Percentiles rank a stretch among this genome's conserved stretches.
Conservation (phyloP, 305 asterid genomes). For the Fraxinus floribunda region DNA sequence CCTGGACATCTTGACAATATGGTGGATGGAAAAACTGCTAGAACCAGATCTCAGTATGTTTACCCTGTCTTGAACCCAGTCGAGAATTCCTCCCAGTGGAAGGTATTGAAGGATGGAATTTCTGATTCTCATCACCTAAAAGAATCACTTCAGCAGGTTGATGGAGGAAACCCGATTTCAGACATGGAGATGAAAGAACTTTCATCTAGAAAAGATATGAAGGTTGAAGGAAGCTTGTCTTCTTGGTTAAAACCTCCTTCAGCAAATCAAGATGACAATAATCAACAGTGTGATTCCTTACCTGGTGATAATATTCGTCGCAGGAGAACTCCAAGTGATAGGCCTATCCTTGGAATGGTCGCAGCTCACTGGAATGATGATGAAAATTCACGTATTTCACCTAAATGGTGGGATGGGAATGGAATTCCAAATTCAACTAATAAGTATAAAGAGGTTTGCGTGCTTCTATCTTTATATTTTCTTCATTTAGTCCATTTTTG, state of each 20-base stretch:
- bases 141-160: slow-evolving; percentile 32
- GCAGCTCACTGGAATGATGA: slow-evolving; percentile 92
- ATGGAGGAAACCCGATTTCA: slow-evolving; percentile 27
- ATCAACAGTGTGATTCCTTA: slow-evolving; percentile 26
- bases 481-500: neutral
- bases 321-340: slow-evolving; percentile 55
- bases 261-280: slow-evolving; percentile 29
- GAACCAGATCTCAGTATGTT: slow-evolving; percentile 65
- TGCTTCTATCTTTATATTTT: slow-evolving; percentile 6
- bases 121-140: slow-evolving; percentile 28
- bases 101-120: slow-evolving; percentile 39
- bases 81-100: slow-evolving; percentile 37
- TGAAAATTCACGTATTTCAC: slow-evolving; percentile 48
- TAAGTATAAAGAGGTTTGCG: slow-evolving; percentile 85
- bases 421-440: slow-evolving; percentile 94
- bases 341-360: slow-evolving; percentile 92
- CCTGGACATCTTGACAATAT: slow-evolving; percentile 49
- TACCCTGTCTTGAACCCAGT: slow-evolving; percentile 48
- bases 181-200: slow-evolving; percentile 29
- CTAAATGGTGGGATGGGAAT: slow-evolving; percentile 92
- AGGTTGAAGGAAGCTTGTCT: slow-evolving; percentile 51
- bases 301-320: slow-evolving; percentile 23
- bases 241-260: slow-evolving; percentile 57
- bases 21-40: slow-evolving; percentile 41
- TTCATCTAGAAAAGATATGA: slow-evolving; percentile 35